Evolutionary conservation across 805 yeast genomes (phyloP).

Genomic region (Wickerhamomyces strasburgensis): DNA sequence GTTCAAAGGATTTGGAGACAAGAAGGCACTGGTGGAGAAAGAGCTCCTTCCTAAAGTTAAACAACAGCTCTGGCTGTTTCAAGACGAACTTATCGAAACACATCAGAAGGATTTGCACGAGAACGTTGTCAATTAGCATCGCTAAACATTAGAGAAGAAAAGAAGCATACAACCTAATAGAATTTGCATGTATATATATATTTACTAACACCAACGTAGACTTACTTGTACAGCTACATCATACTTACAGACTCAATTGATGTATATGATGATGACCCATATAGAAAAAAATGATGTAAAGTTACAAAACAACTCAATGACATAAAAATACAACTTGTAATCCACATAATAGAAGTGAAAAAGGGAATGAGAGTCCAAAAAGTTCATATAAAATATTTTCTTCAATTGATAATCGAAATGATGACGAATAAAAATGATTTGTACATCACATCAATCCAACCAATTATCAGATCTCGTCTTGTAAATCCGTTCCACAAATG

Average conservation of each 20-base stretch:
- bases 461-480: neutral
- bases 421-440: too few species aligned
- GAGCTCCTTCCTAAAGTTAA: constrained; percentile 49
- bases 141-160: neutral
- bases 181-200: neutral
- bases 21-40: constrained; percentile 35
- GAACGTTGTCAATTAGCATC: constrained; percentile 2
- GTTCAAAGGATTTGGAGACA: constrained; percentile 38
- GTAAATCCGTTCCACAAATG: neutral
- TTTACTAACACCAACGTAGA: too few species aligned
- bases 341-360: too few species aligned
- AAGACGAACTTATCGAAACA: constrained; percentile 51
- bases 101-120: constrained; percentile 63
- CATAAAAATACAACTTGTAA: too few species aligned
- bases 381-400: too few species aligned
- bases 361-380: too few species aligned
- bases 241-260: too few species aligned
- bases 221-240: too few species aligned
- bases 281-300: too few species aligned
- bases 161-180: neutral
- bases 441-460: neutral
- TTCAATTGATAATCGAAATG: too few species aligned
- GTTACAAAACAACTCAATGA: too few species aligned
- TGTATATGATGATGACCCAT: too few species aligned
- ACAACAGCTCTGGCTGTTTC: constrained; percentile 50